These are phyloP conservation scores for Chlorella sp. DNA, from an alignment of 139 green algal genomes.

Conservation along the genomic window DNA sequence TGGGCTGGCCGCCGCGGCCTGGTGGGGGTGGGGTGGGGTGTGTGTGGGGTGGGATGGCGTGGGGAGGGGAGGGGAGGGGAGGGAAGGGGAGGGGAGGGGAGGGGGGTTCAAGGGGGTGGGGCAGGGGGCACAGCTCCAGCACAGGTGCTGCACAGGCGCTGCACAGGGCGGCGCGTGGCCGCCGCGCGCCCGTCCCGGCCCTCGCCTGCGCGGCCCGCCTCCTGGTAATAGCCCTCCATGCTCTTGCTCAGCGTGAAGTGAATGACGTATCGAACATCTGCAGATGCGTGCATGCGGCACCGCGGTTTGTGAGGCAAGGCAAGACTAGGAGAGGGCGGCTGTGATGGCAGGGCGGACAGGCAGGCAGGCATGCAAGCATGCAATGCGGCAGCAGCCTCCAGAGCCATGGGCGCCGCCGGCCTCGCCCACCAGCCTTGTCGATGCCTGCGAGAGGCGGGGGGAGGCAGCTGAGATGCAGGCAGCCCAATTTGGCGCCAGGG, in stretches of 20 bases:
- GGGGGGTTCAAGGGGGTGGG: background rate
- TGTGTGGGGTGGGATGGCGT: background rate
- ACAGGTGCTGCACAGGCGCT: background rate
- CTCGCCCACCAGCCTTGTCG: no score
- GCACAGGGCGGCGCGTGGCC: background rate
- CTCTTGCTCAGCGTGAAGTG: conserved; percentile 63
- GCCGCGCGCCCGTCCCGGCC: background rate
- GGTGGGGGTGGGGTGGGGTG: background rate
- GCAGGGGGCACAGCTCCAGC: background rate
- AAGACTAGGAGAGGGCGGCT: no score
- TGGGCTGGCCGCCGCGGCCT: conserved; percentile 65
- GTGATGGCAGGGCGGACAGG: no score
- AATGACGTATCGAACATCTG: conserved; percentile 87
- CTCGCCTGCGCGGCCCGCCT: conserved; percentile 64
- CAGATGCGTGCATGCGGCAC: no score
- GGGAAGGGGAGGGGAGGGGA: background rate
- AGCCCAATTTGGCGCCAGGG: no score
- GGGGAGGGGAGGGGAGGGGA: background rate
- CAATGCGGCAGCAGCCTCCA: no score
- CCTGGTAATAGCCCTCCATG: conserved; percentile 68
- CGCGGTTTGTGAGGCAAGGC: no score
- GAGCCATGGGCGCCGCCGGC: no score
- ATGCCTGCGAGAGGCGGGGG: no score
- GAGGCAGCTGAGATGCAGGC: no score
- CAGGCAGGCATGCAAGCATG: no score